These are phyloP conservation scores for Neurospora pannonica DNA, from an alignment of 495 filamentous ascomycete genomes.

Conservation along the genomic window DNA sequence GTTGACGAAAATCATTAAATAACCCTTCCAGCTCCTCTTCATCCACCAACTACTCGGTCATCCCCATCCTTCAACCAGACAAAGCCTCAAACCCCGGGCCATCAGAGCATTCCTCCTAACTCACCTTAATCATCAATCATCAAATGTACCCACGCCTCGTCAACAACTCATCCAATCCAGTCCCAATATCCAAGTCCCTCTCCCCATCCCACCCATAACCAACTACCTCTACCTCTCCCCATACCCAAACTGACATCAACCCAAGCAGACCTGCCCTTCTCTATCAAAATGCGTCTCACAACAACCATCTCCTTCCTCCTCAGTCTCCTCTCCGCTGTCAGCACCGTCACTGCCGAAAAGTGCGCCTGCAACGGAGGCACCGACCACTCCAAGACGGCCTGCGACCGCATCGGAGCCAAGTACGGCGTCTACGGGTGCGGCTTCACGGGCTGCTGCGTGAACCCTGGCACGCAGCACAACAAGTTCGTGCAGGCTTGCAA, in stretches of 20 bases:
- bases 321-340: background rate
- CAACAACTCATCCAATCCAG: background rate
- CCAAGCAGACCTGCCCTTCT: no score
- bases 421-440: background rate
- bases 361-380: background rate
- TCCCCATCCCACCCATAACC: background rate
- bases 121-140: background rate
- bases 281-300: background rate
- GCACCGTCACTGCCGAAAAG: background rate
- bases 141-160: background rate
- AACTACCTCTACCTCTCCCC: background rate
- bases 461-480: background rate
- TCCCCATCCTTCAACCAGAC: background rate
- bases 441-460: background rate
- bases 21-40: background rate
- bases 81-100: background rate
- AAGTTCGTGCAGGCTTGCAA: background rate
- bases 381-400: background rate
- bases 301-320: background rate
- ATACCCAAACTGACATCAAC: background rate
- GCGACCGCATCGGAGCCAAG: background rate
- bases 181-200: background rate
- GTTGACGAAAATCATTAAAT: background rate
- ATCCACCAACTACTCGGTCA: background rate
- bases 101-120: background rate